Conservation (phyloP, 805 yeast genomes). For the Pichia rugopelliculosa region DNA sequence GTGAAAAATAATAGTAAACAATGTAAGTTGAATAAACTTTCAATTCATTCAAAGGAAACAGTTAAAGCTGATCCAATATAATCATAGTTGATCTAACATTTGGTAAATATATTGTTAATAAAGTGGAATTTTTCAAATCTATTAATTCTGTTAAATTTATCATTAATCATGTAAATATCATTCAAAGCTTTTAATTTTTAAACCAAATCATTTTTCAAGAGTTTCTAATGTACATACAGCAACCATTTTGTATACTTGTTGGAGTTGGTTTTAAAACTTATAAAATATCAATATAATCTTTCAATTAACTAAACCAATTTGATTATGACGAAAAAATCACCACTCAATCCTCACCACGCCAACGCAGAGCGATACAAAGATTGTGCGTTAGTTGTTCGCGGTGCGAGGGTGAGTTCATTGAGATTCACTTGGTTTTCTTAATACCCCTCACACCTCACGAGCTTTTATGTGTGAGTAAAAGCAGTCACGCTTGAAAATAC, state of each 20-base stretch:
- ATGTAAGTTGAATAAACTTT: too few species aligned
- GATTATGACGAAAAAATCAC: not conserved
- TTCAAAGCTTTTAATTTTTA: not conserved
- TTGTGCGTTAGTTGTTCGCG: not conserved
- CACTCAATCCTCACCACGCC: not conserved
- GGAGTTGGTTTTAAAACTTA: not conserved
- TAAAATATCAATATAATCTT: not conserved
- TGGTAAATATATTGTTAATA: not conserved
- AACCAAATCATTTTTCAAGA: not conserved
- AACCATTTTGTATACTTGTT: conserved; percentile 22
- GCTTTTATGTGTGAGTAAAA: not conserved
- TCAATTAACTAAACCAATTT: not conserved
- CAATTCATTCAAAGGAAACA: too few species aligned
- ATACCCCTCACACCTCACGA: conserved; percentile 12
- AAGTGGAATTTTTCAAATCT: not conserved
- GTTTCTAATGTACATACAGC: conserved; percentile 21
- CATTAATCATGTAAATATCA: not conserved
- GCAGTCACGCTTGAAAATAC: not conserved
- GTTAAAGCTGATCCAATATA: too few species aligned
- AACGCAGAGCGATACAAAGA: not conserved
- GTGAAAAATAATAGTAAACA: too few species aligned
- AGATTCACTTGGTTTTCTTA: not conserved
- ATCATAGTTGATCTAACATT: not conserved
- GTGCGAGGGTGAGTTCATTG: not conserved
- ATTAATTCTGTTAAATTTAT: not conserved